A percentile compares a stretch with the other conserved stretches of the same genome.
phyloP scores from a whole-genome alignment of 768 basidiomycete genomes.

The Rhizopogon sp. region DNA sequence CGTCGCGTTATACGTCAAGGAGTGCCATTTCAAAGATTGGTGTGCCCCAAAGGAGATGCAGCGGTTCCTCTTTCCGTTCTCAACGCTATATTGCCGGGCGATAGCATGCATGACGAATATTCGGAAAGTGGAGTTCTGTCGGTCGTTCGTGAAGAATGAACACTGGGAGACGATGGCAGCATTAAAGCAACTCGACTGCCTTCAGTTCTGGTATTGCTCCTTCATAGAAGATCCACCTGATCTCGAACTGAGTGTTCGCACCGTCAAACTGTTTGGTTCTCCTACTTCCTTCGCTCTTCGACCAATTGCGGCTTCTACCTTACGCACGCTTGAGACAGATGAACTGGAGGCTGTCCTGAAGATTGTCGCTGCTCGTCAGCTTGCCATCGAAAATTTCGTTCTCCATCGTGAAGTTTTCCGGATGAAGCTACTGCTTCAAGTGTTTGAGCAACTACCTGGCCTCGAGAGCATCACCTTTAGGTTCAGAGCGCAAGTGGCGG shows the following conservation, averaged over 20 bases:
- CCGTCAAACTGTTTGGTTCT: neutral
- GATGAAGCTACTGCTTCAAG: neutral
- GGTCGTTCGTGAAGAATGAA: constrained; percentile 4
- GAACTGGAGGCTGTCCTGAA: neutral
- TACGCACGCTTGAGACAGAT: neutral
- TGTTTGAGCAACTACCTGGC: neutral
- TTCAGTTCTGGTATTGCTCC: constrained; percentile 4
- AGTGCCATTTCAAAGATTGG: constrained; percentile 11
- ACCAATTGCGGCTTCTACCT: neutral
- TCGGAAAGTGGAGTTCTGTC: constrained; percentile 6
- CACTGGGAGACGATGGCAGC: constrained; percentile 13
- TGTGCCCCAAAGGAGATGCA: neutral
- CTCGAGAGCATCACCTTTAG: neutral
- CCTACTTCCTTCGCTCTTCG: neutral
- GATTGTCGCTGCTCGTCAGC: neutral
- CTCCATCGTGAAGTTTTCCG: neutral
- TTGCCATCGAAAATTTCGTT: neutral
- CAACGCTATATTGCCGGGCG: neutral
- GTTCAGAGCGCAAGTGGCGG: too few relatives aligned
- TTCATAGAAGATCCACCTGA: constrained; percentile 3
- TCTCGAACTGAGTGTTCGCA: neutral
- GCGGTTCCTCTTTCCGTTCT: constrained; percentile 3
- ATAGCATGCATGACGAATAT: constrained; percentile 16
- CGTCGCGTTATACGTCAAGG: constrained; percentile 26
- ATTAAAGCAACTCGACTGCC: constrained; percentile 10